A percentile compares a stretch with the other conserved stretches of the same genome.
Evolutionary conservation across 2,329 filamentous ascomycete genomes (phyloP).

Genomic region (Orbilia brochopaga): DNA sequence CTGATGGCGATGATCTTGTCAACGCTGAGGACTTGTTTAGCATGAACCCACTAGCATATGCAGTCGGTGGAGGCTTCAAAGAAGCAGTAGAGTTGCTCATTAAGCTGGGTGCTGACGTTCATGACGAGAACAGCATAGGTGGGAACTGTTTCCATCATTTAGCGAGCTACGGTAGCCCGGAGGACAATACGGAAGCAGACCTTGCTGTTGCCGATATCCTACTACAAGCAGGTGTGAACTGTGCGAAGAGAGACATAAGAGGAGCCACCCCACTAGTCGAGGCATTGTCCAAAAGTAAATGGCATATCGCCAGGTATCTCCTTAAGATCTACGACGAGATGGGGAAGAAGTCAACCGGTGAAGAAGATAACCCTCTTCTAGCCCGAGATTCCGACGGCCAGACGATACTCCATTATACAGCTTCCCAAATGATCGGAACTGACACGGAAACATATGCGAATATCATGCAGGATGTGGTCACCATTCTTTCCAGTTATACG

Average conservation of each 20-base stretch:
- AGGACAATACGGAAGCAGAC: constrained; percentile 2
- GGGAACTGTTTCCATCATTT: constrained; percentile 32
- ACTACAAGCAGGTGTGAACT: constrained; percentile 12
- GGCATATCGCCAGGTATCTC: constrained; percentile 10
- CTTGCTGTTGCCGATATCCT: constrained; percentile 22
- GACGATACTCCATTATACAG: neutral
- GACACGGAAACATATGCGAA: neutral
- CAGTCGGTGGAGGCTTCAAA: constrained; percentile 6
- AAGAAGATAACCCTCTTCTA: neutral
- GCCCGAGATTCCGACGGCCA: neutral
- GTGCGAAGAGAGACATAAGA: constrained; percentile 3
- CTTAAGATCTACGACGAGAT: constrained; percentile 12
- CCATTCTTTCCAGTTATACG: neutral
- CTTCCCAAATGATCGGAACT: neutral
- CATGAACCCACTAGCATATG: constrained; percentile 18
- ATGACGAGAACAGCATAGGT: constrained; percentile 2
- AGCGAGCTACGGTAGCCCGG: neutral
- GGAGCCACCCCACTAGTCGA: neutral
- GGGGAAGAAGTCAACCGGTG: no score
- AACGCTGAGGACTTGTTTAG: constrained; percentile 15
- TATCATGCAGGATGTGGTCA: neutral
- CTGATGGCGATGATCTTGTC: constrained; percentile 13
- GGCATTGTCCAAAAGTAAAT: neutral
- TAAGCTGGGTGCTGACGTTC: constrained; percentile 7
- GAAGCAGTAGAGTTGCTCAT: constrained; percentile 26